Evolutionary conservation across 108 stramenopile species (phyloP).

Genomic region (Skeletonema tropicum): DNA sequence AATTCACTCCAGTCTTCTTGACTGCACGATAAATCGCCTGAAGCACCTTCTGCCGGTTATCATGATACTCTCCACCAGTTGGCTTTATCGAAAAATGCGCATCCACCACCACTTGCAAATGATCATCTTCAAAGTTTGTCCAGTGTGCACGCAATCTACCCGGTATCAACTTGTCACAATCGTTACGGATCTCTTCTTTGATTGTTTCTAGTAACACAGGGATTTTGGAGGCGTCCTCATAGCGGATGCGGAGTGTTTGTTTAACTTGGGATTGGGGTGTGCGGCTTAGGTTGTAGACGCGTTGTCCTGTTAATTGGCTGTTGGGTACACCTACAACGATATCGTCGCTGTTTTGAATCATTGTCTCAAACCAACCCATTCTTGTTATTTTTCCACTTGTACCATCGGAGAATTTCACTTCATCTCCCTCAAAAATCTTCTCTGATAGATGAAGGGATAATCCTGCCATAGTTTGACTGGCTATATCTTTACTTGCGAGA

Average conservation of each 20-base stretch:
- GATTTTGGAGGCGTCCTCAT: slow-evolving; percentile 58
- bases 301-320: slow-evolving; percentile 48
- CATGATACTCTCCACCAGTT: slow-evolving; percentile 60
- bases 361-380: slow-evolving; percentile 36
- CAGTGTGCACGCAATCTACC: slow-evolving; percentile 72
- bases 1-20: slow-evolving; percentile 58
- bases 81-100: slow-evolving; percentile 61
- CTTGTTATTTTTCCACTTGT: slow-evolving; percentile 34
- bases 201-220: slow-evolving; percentile 59
- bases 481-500: slow-evolving; percentile 66
- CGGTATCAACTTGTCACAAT: slow-evolving; percentile 64
- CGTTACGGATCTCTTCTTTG: slow-evolving; percentile 61
- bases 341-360: slow-evolving; percentile 40
- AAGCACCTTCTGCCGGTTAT: slow-evolving; percentile 62
- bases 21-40: slow-evolving; percentile 71
- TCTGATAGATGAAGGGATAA: slow-evolving; percentile 58
- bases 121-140: slow-evolving; percentile 56
- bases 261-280: slow-evolving; percentile 64
- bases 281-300: slow-evolving; percentile 67
- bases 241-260: slow-evolving; percentile 60
- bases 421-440: slow-evolving; percentile 70
- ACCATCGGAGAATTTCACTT: slow-evolving; percentile 44
- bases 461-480: slow-evolving; percentile 62
- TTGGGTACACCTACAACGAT: slow-evolving; percentile 53
- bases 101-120: slow-evolving; percentile 68